Evolutionary conservation across 2,329 filamentous ascomycete species (phyloP), one percentile per base, ranked within the genome.

Genomic region (Apiospora phragmitis): DNA sequence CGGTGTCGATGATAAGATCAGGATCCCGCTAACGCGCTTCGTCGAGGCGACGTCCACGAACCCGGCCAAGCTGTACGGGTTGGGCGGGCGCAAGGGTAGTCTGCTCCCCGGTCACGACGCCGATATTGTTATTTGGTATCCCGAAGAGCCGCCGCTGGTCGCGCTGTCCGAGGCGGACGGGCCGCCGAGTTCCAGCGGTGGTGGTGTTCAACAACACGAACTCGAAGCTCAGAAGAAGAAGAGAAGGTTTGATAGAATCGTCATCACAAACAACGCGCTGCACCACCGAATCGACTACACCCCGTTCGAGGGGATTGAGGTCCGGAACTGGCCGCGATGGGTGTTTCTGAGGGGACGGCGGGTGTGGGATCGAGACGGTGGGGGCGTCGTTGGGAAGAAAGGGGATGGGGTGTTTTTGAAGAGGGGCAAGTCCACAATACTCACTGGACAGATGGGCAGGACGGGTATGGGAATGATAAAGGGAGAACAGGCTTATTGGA

Each of bases 231-330:
- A n/a, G n/a, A 73, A 84, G 74, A 76, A 84, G 24, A 77, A 81
- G 16, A n/a, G n/a, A n/a, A n/a, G n/a, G n/a, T n/a, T n/a, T n/a
- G n/a, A n/a, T n/a, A n/a, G n/a, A n/a, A 83, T 88, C 72, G 78
- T 75, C 29, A 71, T 88, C 70, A 86, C 79, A 51, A 89, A 90
- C 74, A 80, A 81, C 9, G 85, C 86, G 79, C 77, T 91, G 72
- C 89, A 91, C 77, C 89, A 91, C 76, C 83, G 88, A 71, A 85
- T 89, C 2, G 89, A 91, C 75, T 90, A 91, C 75, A 90, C 89
- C 11, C 89, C 89, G 0, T 91, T 87, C 74, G 89, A 91, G 76
- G 88, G 89, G 0, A 83, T 82, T 67, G 80, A 75, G n/a, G 75
- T 91, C 51, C 83, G 82, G 38, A 88, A 91, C 70, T 91, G 89